Percentiles rank a stretch among this genome's conserved stretches.
phyloP scores from a whole-genome alignment of 352 stramenopile species.

The Elongisporangium anandrum region DNA sequence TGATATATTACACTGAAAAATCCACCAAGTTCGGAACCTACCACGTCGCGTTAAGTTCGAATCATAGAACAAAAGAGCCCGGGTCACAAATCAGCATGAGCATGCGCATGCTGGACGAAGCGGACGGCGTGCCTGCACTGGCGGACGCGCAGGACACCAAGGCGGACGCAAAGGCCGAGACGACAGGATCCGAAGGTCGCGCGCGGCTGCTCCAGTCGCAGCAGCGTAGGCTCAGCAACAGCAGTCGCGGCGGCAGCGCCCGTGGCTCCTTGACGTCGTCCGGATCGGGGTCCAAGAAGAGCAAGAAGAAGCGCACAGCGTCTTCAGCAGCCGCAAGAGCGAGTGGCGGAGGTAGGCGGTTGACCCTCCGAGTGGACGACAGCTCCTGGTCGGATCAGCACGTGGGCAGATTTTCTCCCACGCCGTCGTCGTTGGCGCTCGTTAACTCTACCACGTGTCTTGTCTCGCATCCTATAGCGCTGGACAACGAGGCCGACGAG shows the following conservation, averaged over 20 bases:
- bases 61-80: background rate
- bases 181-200: constrained; percentile 5
- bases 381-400: background rate
- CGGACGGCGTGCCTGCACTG: constrained; percentile 14
- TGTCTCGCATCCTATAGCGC: constrained; percentile 33
- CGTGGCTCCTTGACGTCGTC: background rate
- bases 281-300: constrained; percentile 4
- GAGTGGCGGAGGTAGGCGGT: background rate
- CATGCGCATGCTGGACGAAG: constrained; percentile 27
- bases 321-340: background rate
- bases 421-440: constrained; percentile 9
- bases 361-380: background rate
- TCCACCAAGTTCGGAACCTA: background rate
- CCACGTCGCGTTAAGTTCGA: background rate
- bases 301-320: constrained; percentile 5
- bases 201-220: constrained; percentile 13
- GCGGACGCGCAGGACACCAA: constrained; percentile 6
- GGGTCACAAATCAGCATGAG: constrained; percentile 16
- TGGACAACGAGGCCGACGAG: constrained; percentile 18
- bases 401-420: background rate
- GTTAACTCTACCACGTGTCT: constrained; percentile 65
- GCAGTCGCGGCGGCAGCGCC: constrained; percentile 15
- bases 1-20: background rate
- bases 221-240: constrained; percentile 3
- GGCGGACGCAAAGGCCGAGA: background rate